phyloP scores from a whole-genome alignment of 495 filamentous ascomycete species.

The Symbiotaphrina buchneri region DNA sequence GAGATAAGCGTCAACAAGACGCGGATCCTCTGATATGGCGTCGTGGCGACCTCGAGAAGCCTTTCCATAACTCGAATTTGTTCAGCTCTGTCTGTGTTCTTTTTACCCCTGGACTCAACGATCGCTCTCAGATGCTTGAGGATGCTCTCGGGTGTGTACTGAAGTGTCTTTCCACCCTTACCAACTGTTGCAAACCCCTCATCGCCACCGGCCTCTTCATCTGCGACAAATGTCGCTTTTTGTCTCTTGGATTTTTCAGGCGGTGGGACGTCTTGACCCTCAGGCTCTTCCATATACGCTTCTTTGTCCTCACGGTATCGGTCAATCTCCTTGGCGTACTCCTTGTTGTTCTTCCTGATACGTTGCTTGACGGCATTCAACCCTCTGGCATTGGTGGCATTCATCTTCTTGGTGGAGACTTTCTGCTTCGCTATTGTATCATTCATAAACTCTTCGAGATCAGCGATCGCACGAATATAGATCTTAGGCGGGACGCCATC shows the following conservation, averaged over 20 bases:
- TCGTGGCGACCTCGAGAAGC: slow-evolving; percentile 66
- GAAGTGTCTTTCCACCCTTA: slow-evolving; percentile 62
- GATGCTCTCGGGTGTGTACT: slow-evolving; percentile 92
- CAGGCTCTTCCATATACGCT: slow-evolving; percentile 67
- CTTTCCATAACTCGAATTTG: slow-evolving; percentile 97
- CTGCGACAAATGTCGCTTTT: slow-evolving; percentile 12
- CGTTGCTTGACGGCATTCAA: slow-evolving; percentile 92
- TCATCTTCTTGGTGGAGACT: slow-evolving; percentile 94
- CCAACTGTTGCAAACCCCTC: slow-evolving; percentile 76
- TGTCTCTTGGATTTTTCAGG: slow-evolving; percentile 23
- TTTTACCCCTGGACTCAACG: slow-evolving; percentile 88
- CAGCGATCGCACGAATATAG: slow-evolving; percentile 81
- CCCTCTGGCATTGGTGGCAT: slow-evolving; percentile 78
- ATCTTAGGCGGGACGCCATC: slow-evolving; percentile 60
- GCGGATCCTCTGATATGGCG: slow-evolving; percentile 85
- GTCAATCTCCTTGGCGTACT: slow-evolving; percentile 70
- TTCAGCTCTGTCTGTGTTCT: slow-evolving; percentile 88
- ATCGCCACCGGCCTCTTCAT: slow-evolving; percentile 28
- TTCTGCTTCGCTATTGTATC: slow-evolving; percentile 90
- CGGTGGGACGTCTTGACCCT: slow-evolving; percentile 37
- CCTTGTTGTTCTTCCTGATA: slow-evolving; percentile 96
- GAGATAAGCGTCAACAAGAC: slow-evolving; percentile 82
- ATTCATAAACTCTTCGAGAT: slow-evolving; percentile 88
- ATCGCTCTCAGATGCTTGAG: slow-evolving; percentile 88
- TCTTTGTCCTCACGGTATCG: slow-evolving; percentile 68